Evolutionary conservation across 306 rosid species (phyloP), one percentile per base, ranked within the genome.

Genomic region (Vigna trinervia): DNA sequence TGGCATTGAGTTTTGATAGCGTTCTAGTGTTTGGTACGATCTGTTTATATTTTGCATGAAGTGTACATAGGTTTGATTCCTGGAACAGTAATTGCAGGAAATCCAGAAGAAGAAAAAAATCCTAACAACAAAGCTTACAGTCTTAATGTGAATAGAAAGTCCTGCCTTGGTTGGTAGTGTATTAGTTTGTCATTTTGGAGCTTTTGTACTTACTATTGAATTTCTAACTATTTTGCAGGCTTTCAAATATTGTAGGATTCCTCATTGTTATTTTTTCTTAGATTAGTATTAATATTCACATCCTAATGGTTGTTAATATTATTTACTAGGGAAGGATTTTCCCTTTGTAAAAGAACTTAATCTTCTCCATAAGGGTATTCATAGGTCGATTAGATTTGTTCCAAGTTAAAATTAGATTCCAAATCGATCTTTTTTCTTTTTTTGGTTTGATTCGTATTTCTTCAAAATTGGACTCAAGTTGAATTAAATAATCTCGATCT

Each of bases 1-100:
- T 78, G 99, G 97, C 81, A 71, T 95, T 80, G 99, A 92, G 80
- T 88, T 88, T 80, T 95, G 86, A 87, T 74, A 32, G 69, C 73
- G 66, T 32, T 50, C 75, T 17, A 34, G n/a, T 60, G 51, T 38
- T 43, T 69, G 53, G 47, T 76, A 52, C 34, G 74, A 68, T 45
- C 66, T 61, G 45, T 43, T 81, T 73, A 19, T 67, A 69, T 77
- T 69, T 75, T 82, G 81, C 80, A 67, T 64, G 20, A 86, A 91
- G 78, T 94, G 97, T 92, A 88, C 81, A 90, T 88, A 88, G 71
- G 80, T 76, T 74, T 85, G 81, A 75, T 78, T 74, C 46, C 38
- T 58, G 50, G 73, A 26, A 48, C 32, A 54, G 13, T 45, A 60
- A 73, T 14, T 19, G 68, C 57, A 48, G 52, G 53, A 10, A 14